Base-by-base conservation (phyloP, 345 rosid genomes). In the Eucalyptus curtisii region DNA sequence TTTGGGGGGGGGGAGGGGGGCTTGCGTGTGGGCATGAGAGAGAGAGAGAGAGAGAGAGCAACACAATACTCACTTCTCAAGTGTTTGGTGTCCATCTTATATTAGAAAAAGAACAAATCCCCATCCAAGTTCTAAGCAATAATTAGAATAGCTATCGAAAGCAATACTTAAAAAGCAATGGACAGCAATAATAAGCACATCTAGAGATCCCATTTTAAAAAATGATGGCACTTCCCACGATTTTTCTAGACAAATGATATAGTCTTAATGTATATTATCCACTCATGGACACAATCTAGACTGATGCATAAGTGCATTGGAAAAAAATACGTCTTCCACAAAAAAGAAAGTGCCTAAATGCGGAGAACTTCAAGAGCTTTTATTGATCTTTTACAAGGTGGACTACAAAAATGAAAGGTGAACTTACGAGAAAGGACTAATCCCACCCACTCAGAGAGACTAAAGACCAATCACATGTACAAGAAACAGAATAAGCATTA, bases 1-100 rank as follows among this genome's bases (percentile, higher is more conserved):
- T 44, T 2, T 2, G 52, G 7, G 0, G 1, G 1, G 8, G 57
- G 57, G 25, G 10, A 0, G 25, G 57, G 25, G 57, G 24, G 25
- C 25, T 52, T 52, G 55, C 7, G 12, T 5, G 31, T 3, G 31
- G 7, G 66, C 31, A 1, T 0, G 7, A 5, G 76, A n/a, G 76
- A 15, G 76, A 64, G 68, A 30, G 68, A 6, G 55, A 86, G 44
- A 48, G 86, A 85, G 86, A 49, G 52, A 84, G 86, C 59, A 86
- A 53, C 44, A 49, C 27, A 30, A n/a, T 86, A 86, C 57, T 37
- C 87, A n/a, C 24, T 52, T 86, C 44, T 86, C 61, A n/a, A 86
- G 87, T n/a, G 59, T 86, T 49, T 17, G 30, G 59, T 11, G 25
- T 76, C 3, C 47, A 76, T 76, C 47, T 76, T 40, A 76, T 76